Base-by-base conservation (phyloP, 306 rosid species). In the Erythrophleum fordii region DNA sequence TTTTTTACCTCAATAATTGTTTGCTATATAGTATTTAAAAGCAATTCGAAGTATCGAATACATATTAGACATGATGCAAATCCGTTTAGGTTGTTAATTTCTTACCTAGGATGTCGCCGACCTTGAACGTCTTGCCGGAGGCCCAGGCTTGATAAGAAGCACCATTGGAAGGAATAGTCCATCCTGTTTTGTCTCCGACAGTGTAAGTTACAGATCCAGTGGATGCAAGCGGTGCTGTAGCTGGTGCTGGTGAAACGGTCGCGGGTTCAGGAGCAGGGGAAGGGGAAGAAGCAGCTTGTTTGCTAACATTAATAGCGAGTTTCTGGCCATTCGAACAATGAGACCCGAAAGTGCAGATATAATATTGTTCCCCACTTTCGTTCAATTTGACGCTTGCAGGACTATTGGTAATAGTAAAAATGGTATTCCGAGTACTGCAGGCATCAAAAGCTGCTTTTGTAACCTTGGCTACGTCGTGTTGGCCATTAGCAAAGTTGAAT, bases 261-360 rank as follows among this genome's bases (percentile, higher is more conserved):
- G 9, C 22, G 1, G 64, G 64, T 2, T 29, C 8, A 49, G 49
- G 89, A 18, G 97, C 77, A 4, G 94, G 81, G 49, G 91, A 73
- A 68, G 64, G 7, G 25, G 90, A 56, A 65, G 87, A 80, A 66
- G 72, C 48, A 66, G 72, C 48, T 66, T 37, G 23, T 22, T 55
- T 79, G 17, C 22, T 69, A 22, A 88, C 97, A 65, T 73, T 93
- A 77, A 93, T 16, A 13, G 90, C 34, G 5, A 93, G 66, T 72
- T 89, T 91, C 79, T 91, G 97, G 35, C 95, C 95, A 0, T 0
- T 0, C 3, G 45, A 11, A 56, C 97, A 93, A 37, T 93, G 97
- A 1, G 70, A 0, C 1, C 23, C 1, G 5, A 93, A 0, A 13
- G 90, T 77, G 62, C 97, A 93, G 12, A 93, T 88, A 75, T 65